These are phyloP conservation scores for Plasmodium billcollinsi DNA, from an alignment of 169 alveolate genomes.

Conservation along the genomic window DNA sequence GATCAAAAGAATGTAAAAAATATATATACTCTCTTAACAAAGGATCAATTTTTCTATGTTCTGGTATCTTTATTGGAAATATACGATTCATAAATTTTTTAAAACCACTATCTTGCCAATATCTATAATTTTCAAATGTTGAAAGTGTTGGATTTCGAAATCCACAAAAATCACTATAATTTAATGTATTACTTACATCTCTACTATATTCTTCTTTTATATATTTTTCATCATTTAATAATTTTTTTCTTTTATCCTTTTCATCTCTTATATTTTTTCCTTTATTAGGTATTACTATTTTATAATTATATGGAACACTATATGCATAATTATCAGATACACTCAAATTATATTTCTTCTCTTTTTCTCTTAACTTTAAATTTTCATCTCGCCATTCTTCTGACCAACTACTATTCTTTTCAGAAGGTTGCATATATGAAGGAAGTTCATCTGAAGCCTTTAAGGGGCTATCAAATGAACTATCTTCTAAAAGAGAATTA, in stretches of 20 bases:
- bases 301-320: constrained; percentile 70
- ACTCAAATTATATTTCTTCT: constrained; percentile 3
- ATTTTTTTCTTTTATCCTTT: neutral
- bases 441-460: constrained; percentile 31
- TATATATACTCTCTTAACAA: constrained; percentile 87
- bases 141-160: constrained; percentile 88
- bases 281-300: constrained; percentile 41
- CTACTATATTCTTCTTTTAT: constrained; percentile 83
- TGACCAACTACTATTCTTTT: constrained; percentile 37
- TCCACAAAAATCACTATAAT: constrained; percentile 84
- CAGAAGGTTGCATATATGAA: constrained; percentile 62
- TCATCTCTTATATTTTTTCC: neutral
- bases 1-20: constrained; percentile 89
- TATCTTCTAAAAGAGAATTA: neutral
- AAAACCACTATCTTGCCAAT: constrained; percentile 91
- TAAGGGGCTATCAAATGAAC: constrained; percentile 47
- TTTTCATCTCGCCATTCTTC: constrained; percentile 15
- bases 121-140: constrained; percentile 87
- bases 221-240: constrained; percentile 1
- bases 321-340: constrained; percentile 65
- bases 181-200: constrained; percentile 60
- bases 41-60: constrained; percentile 86
- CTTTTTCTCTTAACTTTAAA: constrained; percentile 3
- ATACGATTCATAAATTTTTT: constrained; percentile 87
- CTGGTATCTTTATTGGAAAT: constrained; percentile 88